phyloP scores from a whole-genome alignment of 176 grass and related monocot genomes.

The Triticum dicoccoides region DNA sequence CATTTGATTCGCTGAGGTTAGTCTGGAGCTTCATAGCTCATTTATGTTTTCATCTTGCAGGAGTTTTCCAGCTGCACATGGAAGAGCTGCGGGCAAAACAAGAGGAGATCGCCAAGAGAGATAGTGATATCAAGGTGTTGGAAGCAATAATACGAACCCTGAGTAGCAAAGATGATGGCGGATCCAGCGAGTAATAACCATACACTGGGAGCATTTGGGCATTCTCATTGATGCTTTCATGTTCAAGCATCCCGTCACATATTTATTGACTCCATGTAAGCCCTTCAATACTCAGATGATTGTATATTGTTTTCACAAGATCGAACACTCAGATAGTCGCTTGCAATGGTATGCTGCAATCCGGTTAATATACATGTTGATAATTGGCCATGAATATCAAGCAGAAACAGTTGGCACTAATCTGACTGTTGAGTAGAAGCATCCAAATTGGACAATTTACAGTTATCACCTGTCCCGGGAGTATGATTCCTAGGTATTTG shows the following conservation, averaged over 20 bases:
- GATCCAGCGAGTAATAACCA: slow-evolving; percentile 41
- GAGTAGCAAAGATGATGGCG: slow-evolving; percentile 63
- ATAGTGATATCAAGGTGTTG: slow-evolving; percentile 87
- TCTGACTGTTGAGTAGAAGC: background rate
- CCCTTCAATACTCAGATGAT: background rate
- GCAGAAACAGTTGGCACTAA: background rate
- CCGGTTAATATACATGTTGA: background rate
- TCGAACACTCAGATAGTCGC: background rate
- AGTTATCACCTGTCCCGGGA: background rate
- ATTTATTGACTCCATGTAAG: background rate
- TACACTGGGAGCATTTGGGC: background rate
- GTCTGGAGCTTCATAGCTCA: background rate
- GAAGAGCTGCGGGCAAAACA: slow-evolving; percentile 84
- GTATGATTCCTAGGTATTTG: background rate
- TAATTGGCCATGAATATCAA: background rate
- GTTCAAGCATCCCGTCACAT: background rate
- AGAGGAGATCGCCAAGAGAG: slow-evolving; percentile 90
- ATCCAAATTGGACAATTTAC: background rate
- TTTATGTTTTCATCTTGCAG: slow-evolving; percentile 38
- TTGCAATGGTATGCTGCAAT: background rate
- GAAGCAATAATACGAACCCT: slow-evolving; percentile 94
- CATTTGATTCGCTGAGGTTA: background rate
- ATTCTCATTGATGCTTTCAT: background rate
- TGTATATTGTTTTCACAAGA: slow-evolving; percentile 10
- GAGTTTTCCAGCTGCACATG: slow-evolving; percentile 93